Conservation (phyloP, 2,329 filamentous ascomycete genomes). For the Chrysoporthe cubensis region DNA sequence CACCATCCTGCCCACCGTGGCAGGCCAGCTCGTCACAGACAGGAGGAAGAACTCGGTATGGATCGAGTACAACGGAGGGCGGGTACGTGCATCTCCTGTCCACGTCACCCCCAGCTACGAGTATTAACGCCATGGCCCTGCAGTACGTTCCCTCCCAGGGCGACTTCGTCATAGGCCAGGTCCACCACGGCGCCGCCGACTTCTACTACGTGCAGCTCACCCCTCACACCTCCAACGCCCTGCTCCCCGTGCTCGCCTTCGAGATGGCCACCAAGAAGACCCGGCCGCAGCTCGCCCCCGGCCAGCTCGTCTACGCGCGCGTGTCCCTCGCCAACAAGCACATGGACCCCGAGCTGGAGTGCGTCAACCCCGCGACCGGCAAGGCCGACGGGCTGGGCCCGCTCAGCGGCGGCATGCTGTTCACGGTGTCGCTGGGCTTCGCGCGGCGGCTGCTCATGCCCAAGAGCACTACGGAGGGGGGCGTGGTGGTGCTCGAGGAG, state of each 20-base stretch:
- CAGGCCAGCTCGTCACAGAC: slow-evolving; percentile 70
- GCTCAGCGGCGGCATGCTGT: slow-evolving; percentile 84
- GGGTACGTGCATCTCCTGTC: slow-evolving; percentile 60
- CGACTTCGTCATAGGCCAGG: slow-evolving; percentile 86
- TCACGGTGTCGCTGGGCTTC: slow-evolving; percentile 77
- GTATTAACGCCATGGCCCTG: slow-evolving; percentile 37
- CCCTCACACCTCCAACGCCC: slow-evolving; percentile 63
- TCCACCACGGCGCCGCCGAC: slow-evolving; percentile 76
- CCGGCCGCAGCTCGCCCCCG: slow-evolving; percentile 73
- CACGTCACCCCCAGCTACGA: slow-evolving; percentile 45
- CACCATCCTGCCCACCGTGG: slow-evolving; percentile 70
- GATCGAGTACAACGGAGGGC: slow-evolving; percentile 72
- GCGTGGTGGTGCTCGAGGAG: slow-evolving; percentile 76
- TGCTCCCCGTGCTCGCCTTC: slow-evolving; percentile 88
- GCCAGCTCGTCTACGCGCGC: slow-evolving; percentile 87
- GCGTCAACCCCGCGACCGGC: slow-evolving; percentile 82
- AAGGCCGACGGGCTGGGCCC: slow-evolving; percentile 88
- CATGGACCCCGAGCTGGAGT: slow-evolving; percentile 85
- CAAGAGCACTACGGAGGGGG: slow-evolving; percentile 63
- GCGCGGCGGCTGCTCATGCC: slow-evolving; percentile 77
- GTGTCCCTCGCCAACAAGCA: slow-evolving; percentile 77
- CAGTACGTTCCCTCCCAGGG: slow-evolving; percentile 79
- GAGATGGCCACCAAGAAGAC: slow-evolving; percentile 93
- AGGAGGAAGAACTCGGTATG: slow-evolving; percentile 76
- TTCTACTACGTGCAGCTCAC: slow-evolving; percentile 80